phyloP scores from a whole-genome alignment of 768 basidiomycete species.

The Tulasnella sp. region DNA sequence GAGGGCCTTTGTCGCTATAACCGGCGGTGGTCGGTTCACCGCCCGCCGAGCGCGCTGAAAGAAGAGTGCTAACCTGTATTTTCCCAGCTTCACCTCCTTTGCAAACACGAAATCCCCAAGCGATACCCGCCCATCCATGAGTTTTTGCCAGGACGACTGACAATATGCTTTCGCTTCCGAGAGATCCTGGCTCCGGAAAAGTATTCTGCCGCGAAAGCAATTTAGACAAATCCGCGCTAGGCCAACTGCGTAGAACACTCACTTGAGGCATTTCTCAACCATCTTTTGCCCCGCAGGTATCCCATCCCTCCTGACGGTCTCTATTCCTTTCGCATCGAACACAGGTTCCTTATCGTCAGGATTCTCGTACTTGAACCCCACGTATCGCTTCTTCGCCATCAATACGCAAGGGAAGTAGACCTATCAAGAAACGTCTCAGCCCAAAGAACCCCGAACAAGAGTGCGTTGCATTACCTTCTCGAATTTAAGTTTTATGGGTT shows the following conservation, averaged over 20 bases:
- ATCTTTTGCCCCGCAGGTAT: constrained; percentile 91
- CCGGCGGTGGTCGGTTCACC: neutral
- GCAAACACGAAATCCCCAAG: constrained; percentile 95
- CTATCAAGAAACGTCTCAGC: constrained; percentile 47
- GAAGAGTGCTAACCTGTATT: constrained; percentile 70
- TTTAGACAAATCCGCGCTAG: neutral
- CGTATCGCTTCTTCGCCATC: constrained; percentile 98
- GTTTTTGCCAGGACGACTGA: constrained; percentile 77
- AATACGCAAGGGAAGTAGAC: constrained; percentile 93
- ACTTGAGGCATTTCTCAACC: constrained; percentile 90
- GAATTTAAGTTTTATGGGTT: constrained; percentile 94
- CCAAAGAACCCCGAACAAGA: neutral
- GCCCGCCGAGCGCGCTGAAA: neutral
- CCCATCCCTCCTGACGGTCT: constrained; percentile 92
- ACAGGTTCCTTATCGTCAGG: constrained; percentile 74
- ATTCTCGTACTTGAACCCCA: constrained; percentile 92
- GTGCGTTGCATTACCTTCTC: constrained; percentile 70
- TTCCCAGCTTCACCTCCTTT: constrained; percentile 91
- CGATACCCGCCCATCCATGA: constrained; percentile 77
- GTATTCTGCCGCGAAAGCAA: constrained; percentile 56
- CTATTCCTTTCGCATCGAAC: constrained; percentile 98
- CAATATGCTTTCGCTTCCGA: constrained; percentile 90
- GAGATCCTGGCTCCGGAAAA: constrained; percentile 89
- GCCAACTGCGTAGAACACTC: constrained; percentile 38
- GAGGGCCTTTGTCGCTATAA: constrained; percentile 74